A percentile compares a stretch with the other conserved stretches of the same genome.
Conservation (phyloP, 176 grass and related monocot species). For the Pontederia paniculata region DNA sequence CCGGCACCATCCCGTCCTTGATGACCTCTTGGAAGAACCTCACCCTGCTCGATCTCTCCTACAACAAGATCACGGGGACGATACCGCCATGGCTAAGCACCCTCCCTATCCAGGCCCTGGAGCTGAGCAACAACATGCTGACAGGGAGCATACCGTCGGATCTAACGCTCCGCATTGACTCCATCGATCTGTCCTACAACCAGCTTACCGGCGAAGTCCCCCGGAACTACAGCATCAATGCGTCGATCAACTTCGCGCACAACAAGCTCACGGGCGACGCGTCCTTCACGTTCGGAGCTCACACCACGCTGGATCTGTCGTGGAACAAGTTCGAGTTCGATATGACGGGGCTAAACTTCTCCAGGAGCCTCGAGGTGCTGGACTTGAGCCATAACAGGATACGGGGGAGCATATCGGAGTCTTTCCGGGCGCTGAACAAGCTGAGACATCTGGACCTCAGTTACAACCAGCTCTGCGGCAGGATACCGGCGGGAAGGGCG, state of each 20-base stretch:
- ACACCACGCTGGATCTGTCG: constrained; percentile 56
- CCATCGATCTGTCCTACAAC: constrained; percentile 48
- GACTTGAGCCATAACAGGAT: constrained; percentile 77
- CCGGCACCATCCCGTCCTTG: constrained; percentile 42
- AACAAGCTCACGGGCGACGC: constrained; percentile 54
- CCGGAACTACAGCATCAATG: constrained; percentile 42
- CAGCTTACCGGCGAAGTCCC: constrained; percentile 48
- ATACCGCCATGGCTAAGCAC: constrained; percentile 38
- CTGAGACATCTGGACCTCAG: constrained; percentile 55
- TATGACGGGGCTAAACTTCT: constrained; percentile 36
- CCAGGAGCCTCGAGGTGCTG: constrained; percentile 45
- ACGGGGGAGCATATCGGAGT: constrained; percentile 36
- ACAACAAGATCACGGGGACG: constrained; percentile 35
- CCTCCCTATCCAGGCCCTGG: constrained; percentile 35
- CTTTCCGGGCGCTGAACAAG: constrained; percentile 28
- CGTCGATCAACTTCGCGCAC: constrained; percentile 53
- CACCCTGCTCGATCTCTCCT: constrained; percentile 38
- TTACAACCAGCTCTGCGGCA: constrained; percentile 53
- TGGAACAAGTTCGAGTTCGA: constrained; percentile 74
- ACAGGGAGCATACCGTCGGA: constrained; percentile 36
- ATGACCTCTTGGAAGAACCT: constrained; percentile 30
- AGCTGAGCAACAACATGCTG: constrained; percentile 38
- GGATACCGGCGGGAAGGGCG: constrained; percentile 34
- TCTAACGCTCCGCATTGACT: constrained; percentile 32
- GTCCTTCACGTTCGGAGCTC: constrained; percentile 40